These are phyloP conservation scores for Teratosphaeria zuluensis DNA, from an alignment of 2,329 filamentous ascomycete species.

Conservation along the genomic window DNA sequence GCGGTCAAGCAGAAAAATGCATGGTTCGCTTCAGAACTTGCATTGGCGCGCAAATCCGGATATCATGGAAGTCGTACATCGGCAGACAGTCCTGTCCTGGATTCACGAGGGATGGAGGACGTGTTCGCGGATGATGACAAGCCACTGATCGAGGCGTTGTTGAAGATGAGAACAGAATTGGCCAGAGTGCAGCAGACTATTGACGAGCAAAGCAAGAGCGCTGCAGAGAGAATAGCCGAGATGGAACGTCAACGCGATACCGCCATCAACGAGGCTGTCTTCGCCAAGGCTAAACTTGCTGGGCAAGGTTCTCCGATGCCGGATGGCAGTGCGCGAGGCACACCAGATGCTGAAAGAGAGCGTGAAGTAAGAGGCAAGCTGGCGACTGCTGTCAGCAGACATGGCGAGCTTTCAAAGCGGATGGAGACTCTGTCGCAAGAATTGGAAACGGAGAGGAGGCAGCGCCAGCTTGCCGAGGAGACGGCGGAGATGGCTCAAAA, in stretches of 20 bases:
- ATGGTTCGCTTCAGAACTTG: constrained; percentile 93
- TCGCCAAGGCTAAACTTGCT: constrained; percentile 85
- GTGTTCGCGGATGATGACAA: constrained; percentile 86
- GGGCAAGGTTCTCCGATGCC: constrained; percentile 54
- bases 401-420: constrained; percentile 71
- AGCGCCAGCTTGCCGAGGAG: constrained; percentile 78
- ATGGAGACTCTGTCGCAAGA: constrained; percentile 61
- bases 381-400: constrained; percentile 66
- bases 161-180: constrained; percentile 84
- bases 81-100: constrained; percentile 57
- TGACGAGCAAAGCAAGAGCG: constrained; percentile 74
- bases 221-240: constrained; percentile 83
- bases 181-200: constrained; percentile 83
- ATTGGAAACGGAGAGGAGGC: constrained; percentile 69
- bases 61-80: constrained; percentile 56
- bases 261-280: constrained; percentile 89
- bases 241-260: constrained; percentile 89
- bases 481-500: constrained; percentile 73
- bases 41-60: constrained; percentile 80
- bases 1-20: constrained; percentile 76
- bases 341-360: constrained; percentile 54
- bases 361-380: constrained; percentile 73
- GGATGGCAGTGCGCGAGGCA: constrained; percentile 39
- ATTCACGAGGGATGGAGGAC: constrained; percentile 60
- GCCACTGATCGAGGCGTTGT: constrained; percentile 79